A percentile compares a stretch with the other conserved stretches of the same genome.
phyloP scores from a whole-genome alignment of 2,329 filamentous ascomycete genomes.

The Penicillium paneum region DNA sequence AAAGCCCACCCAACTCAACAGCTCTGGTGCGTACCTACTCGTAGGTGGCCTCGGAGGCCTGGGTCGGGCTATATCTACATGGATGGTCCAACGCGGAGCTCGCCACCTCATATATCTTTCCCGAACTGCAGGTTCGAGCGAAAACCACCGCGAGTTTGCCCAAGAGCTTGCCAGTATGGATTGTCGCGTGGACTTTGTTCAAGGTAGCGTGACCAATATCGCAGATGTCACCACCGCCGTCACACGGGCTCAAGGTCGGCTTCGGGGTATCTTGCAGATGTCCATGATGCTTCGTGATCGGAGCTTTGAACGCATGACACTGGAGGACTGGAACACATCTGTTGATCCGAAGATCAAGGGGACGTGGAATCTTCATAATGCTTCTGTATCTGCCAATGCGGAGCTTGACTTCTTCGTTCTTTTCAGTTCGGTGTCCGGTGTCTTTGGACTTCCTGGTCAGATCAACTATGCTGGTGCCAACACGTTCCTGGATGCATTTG shows the following conservation, averaged over 20 bases:
- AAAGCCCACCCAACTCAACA: neutral
- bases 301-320: conserved; percentile 8
- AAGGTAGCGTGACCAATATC: conserved; percentile 20
- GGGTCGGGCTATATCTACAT: conserved; percentile 34
- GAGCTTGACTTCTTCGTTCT: conserved; percentile 45
- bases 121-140: conserved; percentile 23
- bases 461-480: conserved; percentile 40
- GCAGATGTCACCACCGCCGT: conserved; percentile 19
- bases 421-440: conserved; percentile 35
- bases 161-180: conserved; percentile 24
- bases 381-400: neutral
- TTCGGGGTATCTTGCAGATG: conserved; percentile 25
- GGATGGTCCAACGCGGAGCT: conserved; percentile 38
- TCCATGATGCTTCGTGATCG: conserved; percentile 26
- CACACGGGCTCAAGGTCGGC: conserved; percentile 6
- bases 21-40: conserved; percentile 31
- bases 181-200: conserved; percentile 18
- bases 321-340: conserved; percentile 11
- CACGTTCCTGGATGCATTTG: conserved; percentile 33
- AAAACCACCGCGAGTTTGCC: conserved; percentile 16
- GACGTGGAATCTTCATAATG: conserved; percentile 19
- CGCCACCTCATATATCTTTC: conserved; percentile 37
- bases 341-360: conserved; percentile 21
- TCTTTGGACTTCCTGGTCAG: conserved; percentile 30
- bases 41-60: conserved; percentile 44